These are phyloP conservation scores for Calonectria hawksworthii DNA, from an alignment of 2,329 filamentous ascomycete genomes.

Conservation along the genomic window DNA sequence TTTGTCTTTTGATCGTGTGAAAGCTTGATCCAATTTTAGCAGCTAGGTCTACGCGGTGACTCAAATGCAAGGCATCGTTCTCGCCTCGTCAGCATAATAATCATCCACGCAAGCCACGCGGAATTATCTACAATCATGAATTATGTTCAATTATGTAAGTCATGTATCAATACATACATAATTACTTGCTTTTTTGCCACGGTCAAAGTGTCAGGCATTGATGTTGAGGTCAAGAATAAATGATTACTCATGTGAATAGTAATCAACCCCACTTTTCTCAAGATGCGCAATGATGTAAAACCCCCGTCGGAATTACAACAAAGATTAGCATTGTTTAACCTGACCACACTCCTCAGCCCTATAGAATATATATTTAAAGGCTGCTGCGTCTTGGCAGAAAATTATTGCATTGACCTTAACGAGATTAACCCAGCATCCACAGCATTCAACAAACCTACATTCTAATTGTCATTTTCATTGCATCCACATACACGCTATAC, in stretches of 20 bases:
- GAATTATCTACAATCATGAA: not conserved
- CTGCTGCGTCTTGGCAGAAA: not conserved
- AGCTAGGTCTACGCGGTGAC: not conserved
- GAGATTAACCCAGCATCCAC: not conserved
- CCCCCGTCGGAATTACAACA: not conserved
- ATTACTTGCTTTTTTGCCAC: not conserved
- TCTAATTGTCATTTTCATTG: not conserved
- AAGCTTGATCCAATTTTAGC: not conserved
- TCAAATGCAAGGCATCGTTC: not conserved
- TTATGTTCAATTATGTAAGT: not conserved
- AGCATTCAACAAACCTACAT: not conserved
- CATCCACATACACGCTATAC: not conserved
- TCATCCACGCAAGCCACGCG: not conserved
- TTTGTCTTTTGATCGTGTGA: not conserved
- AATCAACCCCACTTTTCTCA: not conserved
- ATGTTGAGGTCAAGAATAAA: not conserved
- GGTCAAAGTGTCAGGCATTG: not conserved
- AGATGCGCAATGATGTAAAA: not conserved
- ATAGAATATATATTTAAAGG: not conserved
- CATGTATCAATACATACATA: rapidly evolving
- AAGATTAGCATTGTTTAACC: not conserved
- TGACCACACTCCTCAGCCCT: not conserved
- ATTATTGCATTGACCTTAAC: rapidly evolving
- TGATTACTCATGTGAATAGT: conserved; percentile 1
- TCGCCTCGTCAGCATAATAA: not conserved